These are phyloP conservation scores for Austroboletus eburneus DNA, from an alignment of 768 basidiomycete genomes.

Conservation along the genomic window DNA sequence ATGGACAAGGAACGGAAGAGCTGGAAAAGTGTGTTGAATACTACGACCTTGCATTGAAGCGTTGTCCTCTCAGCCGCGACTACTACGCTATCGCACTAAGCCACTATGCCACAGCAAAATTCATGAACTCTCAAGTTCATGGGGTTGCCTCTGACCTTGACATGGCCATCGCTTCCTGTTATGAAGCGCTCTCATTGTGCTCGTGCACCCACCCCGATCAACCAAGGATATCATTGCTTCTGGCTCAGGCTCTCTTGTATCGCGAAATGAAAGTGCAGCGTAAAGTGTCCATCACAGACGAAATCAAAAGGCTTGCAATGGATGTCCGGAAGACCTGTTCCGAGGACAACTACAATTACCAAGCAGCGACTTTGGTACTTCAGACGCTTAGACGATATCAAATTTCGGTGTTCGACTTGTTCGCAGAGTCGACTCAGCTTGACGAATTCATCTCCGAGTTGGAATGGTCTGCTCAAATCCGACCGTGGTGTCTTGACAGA, in stretches of 20 bases:
- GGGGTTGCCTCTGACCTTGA: not conserved
- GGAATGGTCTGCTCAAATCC: not conserved
- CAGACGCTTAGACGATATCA: not conserved
- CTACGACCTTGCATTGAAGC: too few relatives aligned
- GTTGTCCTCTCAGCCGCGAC: too few relatives aligned
- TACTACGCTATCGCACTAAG: too few relatives aligned
- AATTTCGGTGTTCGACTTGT: not conserved
- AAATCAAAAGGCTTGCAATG: not conserved
- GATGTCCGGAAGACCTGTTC: not conserved
- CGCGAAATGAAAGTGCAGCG: not conserved
- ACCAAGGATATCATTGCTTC: not conserved
- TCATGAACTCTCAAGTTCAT: too few relatives aligned
- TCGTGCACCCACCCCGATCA: not conserved
- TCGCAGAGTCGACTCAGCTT: not conserved
- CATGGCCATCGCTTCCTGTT: not conserved
- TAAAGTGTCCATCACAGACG: not conserved
- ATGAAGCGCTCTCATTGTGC: not conserved
- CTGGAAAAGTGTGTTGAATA: too few relatives aligned
- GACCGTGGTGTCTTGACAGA: too few relatives aligned
- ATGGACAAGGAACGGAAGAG: too few relatives aligned
- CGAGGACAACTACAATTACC: not conserved
- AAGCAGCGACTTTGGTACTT: not conserved
- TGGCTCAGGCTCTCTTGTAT: not conserved
- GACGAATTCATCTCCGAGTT: not conserved
- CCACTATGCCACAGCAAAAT: too few relatives aligned